A percentile compares a stretch with the other conserved stretches of the same genome.
phyloP scores from a whole-genome alignment of 805 yeast species.

The Saturnispora hagleri region DNA sequence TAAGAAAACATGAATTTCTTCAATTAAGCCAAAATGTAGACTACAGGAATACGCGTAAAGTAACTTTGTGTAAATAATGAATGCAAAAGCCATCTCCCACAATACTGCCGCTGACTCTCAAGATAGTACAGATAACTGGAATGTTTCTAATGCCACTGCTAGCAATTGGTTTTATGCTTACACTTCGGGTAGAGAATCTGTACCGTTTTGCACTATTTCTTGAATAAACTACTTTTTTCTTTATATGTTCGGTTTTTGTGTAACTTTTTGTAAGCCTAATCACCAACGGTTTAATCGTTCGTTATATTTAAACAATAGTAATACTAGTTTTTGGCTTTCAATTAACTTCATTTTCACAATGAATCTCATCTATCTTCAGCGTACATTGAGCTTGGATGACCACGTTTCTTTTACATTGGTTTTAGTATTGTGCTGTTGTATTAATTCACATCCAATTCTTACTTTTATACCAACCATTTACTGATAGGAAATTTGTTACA shows the following conservation, averaged over 20 bases:
- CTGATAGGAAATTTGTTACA: no score
- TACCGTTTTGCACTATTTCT: constrained; percentile 1
- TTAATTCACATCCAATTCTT: no score
- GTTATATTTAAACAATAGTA: no score
- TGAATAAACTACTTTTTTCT: neutral
- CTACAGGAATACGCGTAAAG: neutral
- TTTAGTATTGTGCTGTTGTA: no score
- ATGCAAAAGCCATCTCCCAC: neutral
- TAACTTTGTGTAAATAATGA: neutral
- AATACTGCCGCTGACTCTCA: neutral
- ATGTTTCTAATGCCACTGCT: neutral
- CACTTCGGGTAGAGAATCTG: neutral
- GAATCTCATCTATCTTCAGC: no score
- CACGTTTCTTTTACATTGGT: no score
- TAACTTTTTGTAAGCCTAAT: neutral
- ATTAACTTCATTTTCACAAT: no score
- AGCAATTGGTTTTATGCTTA: neutral
- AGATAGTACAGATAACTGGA: constrained; percentile 3
- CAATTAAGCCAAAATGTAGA: neutral
- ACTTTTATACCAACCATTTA: no score
- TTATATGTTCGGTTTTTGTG: neutral
- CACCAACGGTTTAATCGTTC: no score
- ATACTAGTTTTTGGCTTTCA: no score
- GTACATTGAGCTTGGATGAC: no score
- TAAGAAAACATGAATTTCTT: neutral